Evolutionary conservation across 1,139 yeast species (phyloP), one percentile per base, ranked within the genome.

Genomic region (Protomyces arabidopsidicola): DNA sequence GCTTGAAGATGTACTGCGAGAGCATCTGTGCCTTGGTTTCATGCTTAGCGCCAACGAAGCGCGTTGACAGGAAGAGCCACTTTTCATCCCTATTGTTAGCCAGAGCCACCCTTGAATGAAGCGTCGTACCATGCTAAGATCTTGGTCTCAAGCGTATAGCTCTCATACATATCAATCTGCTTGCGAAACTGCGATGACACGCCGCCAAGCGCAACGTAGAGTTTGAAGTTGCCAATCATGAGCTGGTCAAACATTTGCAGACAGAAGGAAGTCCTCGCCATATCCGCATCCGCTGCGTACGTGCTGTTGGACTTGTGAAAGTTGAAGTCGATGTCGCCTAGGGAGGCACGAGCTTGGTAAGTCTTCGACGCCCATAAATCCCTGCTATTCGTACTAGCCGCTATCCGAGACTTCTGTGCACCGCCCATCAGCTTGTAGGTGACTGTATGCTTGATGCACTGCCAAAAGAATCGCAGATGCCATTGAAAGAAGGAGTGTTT

Each of bases 271-370:
- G 89, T 79, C 71, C 97, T 82, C 1, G 90, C 86, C 68, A 89
- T 79, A 72, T 91, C 97, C 71, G 90, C 77, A 70, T 91, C 98
- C n/a, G 36, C 61, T 14, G 38, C 51, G 74, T 90, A 91, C 1
- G 97, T 87, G 20, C 91, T 84, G 73, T 91, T 91, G 66, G 87
- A 84, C 76, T 91, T 91, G 77, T 91, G 98, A 63, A 90, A 71
- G 72, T 89, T 89, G 78, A 88, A 81, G 74, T 91, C 98, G 70
- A 89, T 83, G 73, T 91, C 97, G 71, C 88, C 76, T 8, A 88
- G 84, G 0, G 93, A 85, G 39, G 88, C 89, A 68, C 84, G 84
- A 0, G 90, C 81, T 16, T 74, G 69, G 70, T 81, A 79, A n/a
- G 31, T 58, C 16, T 54, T 36, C 27, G 62, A 22, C 18, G 36